These are phyloP conservation scores for Dimocarpus longan DNA, from an alignment of 345 rosid genomes.

Conservation along the genomic window DNA sequence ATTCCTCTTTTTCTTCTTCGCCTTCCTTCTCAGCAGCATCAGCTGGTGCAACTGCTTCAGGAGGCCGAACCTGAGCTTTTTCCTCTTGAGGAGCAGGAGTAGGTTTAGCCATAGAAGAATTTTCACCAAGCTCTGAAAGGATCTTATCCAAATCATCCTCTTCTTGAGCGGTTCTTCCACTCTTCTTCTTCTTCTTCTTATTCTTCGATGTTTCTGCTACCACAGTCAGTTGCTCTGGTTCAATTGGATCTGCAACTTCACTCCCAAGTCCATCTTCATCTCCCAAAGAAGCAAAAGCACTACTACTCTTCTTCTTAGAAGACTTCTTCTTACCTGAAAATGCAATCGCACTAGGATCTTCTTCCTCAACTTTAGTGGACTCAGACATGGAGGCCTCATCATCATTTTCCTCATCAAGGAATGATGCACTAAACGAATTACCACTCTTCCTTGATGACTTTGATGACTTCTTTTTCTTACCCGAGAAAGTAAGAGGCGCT, in stretches of 20 bases:
- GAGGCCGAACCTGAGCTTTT: constrained; percentile 44
- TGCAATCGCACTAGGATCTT: constrained; percentile 35
- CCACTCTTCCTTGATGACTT: constrained; percentile 62
- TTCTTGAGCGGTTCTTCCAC: constrained; percentile 89
- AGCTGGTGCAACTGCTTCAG: constrained; percentile 42
- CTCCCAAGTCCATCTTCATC: constrained; percentile 31
- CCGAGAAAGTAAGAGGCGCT: constrained; percentile 49
- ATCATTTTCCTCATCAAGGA: constrained; percentile 57
- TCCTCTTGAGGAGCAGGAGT: constrained; percentile 50
- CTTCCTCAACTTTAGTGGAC: constrained; percentile 37
- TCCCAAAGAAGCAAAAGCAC: constrained; percentile 35
- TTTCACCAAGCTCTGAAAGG: constrained; percentile 87
- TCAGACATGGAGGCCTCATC: constrained; percentile 24
- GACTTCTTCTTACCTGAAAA: constrained; percentile 76
- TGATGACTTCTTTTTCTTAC: constrained; percentile 82
- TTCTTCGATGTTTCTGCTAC: constrained; percentile 64
- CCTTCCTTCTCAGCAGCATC: constrained; percentile 65
- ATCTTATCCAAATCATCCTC: constrained; percentile 95
- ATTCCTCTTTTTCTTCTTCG: constrained; percentile 66
- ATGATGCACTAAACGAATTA: constrained; percentile 52
- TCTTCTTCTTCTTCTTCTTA: constrained; percentile 82
- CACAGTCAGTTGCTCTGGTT: constrained; percentile 8
- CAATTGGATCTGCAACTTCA: constrained; percentile 34
- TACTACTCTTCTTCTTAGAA: constrained; percentile 62
- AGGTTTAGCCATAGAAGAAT: constrained; percentile 41